A percentile compares a stretch with the other conserved stretches of the same genome.
These are phyloP conservation scores for Debaryomyces castellii DNA, from an alignment of 805 yeast species.

Conservation along the genomic window DNA sequence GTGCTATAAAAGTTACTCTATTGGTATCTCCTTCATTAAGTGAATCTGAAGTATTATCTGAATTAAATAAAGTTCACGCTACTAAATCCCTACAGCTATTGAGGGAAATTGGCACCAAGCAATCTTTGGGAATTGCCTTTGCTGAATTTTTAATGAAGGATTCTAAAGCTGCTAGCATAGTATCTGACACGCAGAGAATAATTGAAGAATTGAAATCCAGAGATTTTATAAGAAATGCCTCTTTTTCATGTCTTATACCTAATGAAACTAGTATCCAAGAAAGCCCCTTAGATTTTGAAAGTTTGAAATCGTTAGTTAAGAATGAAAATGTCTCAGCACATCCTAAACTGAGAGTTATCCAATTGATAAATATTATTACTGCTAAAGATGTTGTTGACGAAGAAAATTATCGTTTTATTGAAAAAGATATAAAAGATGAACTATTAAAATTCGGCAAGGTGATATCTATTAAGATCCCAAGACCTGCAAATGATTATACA, in stretches of 20 bases:
- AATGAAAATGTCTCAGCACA: conserved; percentile 36
- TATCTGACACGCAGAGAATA: conserved; percentile 10
- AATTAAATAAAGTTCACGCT: conserved; percentile 40
- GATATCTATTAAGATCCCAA: conserved; percentile 57
- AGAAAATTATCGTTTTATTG: conserved; percentile 45
- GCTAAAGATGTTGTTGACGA: conserved; percentile 61
- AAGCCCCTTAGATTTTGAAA: conserved; percentile 34
- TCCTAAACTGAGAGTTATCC: conserved; percentile 53
- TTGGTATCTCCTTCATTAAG: conserved; percentile 45
- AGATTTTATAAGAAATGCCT: conserved; percentile 20
- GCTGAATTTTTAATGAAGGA: conserved; percentile 37
- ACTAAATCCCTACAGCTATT: conserved; percentile 43
- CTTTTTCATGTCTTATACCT: conserved; percentile 33
- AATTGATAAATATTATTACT: conserved; percentile 64
- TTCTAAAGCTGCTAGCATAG: conserved; percentile 12
- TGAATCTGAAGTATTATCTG: conserved; percentile 43
- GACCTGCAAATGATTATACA: conserved; percentile 51
- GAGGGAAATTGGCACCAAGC: conserved; percentile 47
- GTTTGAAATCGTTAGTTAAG: conserved; percentile 35
- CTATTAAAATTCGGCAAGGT: conserved; percentile 54
- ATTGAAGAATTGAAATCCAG: conserved; percentile 13
- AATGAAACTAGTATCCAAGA: conserved; percentile 34
- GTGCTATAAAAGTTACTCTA: conserved; percentile 47
- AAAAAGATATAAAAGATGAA: conserved; percentile 51
- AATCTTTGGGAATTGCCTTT: conserved; percentile 60